Conservation (phyloP, 257 asterid species). For the Forsythia viridissima region DNA sequence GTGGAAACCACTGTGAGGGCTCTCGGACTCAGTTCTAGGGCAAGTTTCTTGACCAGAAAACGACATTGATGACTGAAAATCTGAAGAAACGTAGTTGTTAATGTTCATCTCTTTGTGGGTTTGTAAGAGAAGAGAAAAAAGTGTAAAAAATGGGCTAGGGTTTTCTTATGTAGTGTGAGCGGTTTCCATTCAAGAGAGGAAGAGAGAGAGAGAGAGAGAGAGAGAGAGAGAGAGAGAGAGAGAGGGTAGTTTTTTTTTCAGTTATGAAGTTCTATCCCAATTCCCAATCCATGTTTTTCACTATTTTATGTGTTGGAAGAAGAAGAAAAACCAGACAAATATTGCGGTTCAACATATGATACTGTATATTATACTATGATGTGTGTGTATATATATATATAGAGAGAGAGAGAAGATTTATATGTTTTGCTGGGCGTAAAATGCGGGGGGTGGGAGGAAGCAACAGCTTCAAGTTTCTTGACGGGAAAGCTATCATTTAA, state of each 20-base stretch:
- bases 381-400: too few relatives aligned
- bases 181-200: background rate
- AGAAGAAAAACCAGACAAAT: too few relatives aligned
- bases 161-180: conserved; percentile 5
- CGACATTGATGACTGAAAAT: background rate
- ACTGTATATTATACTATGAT: too few relatives aligned
- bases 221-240: too few relatives aligned
- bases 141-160: conserved; percentile 25
- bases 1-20: background rate
- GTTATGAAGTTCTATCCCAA: conserved; percentile 25
- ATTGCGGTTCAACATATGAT: too few relatives aligned
- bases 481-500: background rate
- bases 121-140: background rate
- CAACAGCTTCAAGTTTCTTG: background rate
- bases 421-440: background rate
- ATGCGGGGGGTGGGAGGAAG: background rate
- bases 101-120: conserved; percentile 19
- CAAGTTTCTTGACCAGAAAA: background rate
- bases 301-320: too few relatives aligned
- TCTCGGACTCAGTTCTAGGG: background rate
- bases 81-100: conserved; percentile 9
- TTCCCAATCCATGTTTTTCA: conserved; percentile 12
- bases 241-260: background rate
- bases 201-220: too few relatives aligned
- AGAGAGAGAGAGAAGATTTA: too few relatives aligned